Evolutionary conservation across 208 protist species (phyloP).

Genomic region (Trypanosoma theileri): DNA sequence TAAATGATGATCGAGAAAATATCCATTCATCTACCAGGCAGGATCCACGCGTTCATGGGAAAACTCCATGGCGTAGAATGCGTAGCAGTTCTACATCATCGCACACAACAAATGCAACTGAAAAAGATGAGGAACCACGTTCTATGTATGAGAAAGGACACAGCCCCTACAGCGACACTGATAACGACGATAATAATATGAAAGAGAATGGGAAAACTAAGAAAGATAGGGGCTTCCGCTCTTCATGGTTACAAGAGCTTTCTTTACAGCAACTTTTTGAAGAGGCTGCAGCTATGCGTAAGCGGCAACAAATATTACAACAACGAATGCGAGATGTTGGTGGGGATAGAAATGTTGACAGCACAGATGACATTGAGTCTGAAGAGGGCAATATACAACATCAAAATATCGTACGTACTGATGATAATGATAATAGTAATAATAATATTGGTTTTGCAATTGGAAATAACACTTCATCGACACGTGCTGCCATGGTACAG

Average conservation of each 20-base stretch:
- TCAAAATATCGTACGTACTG: not conserved
- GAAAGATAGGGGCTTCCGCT: not conserved
- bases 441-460: not conserved
- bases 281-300: conserved; percentile 58
- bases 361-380: not conserved
- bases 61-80: conserved; percentile 12
- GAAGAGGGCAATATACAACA: not conserved
- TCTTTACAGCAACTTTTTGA: conserved; percentile 77
- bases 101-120: not conserved
- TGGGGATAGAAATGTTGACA: not conserved
- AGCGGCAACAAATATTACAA: conserved; percentile 55
- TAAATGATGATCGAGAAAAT: too few species aligned
- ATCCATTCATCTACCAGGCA: not conserved
- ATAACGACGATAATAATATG: not conserved
- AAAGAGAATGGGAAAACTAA: not conserved
- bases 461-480: not conserved
- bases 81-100: conserved; percentile 2
- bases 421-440: not conserved
- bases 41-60: conserved; percentile 8
- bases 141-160: conserved; percentile 25
- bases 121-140: not conserved
- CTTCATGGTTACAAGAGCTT: conserved; percentile 24
- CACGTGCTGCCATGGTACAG: not conserved
- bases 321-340: conserved; percentile 22
- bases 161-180: conserved; percentile 8